Percentiles rank a stretch among this genome's conserved stretches.
phyloP scores from a whole-genome alignment of 2,329 filamentous ascomycete genomes.

The Xylariomycetidae sp. region DNA sequence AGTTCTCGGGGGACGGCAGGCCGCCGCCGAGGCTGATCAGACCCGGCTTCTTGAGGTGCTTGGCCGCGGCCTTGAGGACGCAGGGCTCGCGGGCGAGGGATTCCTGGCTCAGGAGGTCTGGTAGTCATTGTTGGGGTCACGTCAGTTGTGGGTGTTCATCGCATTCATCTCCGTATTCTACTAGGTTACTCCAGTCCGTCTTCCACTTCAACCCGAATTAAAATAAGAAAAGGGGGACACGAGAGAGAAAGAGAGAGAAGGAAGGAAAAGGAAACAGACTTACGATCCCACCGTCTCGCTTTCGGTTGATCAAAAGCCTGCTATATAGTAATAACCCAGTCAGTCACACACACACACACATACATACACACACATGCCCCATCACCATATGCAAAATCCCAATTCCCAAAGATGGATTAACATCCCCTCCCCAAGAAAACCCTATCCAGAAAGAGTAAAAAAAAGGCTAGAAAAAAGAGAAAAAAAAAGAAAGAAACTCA shows the following conservation, averaged over 20 bases:
- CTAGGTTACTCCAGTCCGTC: no score
- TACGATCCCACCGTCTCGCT: conserved; percentile 81
- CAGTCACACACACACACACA: no score
- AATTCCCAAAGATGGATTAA: no score
- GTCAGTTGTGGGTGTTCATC: no score
- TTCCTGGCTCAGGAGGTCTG: conserved; percentile 59
- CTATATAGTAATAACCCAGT: conserved; percentile 15
- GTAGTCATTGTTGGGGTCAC: not conserved
- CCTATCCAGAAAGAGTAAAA: no score
- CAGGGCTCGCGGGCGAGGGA: conserved; percentile 57
- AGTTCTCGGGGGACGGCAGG: conserved; percentile 82
- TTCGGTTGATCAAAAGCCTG: conserved; percentile 61
- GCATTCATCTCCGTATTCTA: no score
- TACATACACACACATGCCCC: no score
- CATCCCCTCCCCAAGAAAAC: not conserved
- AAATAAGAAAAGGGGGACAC: no score
- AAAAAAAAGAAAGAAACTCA: conserved; percentile 1
- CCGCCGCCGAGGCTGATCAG: conserved; percentile 92
- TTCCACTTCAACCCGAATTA: not conserved
- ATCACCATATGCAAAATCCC: no score
- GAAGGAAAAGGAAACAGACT: conserved; percentile 38
- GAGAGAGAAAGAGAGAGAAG: not conserved
- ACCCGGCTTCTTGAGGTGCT: conserved; percentile 72
- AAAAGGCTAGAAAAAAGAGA: not conserved
- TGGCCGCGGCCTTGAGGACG: conserved; percentile 79